Evolutionary conservation across 2,329 filamentous ascomycete species (phyloP).

Genomic region (Botryotinia convoluta): DNA sequence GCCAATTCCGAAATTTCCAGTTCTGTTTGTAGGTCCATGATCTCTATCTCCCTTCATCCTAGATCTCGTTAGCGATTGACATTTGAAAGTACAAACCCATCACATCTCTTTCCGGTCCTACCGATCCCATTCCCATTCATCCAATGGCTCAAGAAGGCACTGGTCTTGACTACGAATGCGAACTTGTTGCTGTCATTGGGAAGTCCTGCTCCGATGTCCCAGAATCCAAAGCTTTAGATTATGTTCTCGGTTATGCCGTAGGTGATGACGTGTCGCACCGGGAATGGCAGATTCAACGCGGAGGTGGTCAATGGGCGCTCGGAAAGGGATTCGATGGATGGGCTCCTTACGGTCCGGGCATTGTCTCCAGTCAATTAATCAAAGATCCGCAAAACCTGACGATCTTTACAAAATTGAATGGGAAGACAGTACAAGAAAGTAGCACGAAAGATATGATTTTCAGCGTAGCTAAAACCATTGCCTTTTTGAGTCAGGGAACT

Average conservation of each 20-base stretch:
- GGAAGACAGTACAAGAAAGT: constrained; percentile 54
- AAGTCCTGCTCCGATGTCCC: constrained; percentile 63
- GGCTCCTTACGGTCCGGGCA: constrained; percentile 71
- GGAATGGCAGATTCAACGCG: constrained; percentile 69
- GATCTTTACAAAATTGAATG: constrained; percentile 60
- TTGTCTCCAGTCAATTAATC: constrained; percentile 57
- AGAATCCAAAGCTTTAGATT: constrained; percentile 63
- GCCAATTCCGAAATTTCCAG: constrained; percentile 66
- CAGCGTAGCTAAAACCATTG: constrained; percentile 55
- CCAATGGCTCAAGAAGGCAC: constrained; percentile 60
- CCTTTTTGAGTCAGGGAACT: constrained; percentile 59
- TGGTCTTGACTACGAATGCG: constrained; percentile 78
- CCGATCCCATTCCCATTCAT: constrained; percentile 64
- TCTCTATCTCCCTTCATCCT: not conserved
- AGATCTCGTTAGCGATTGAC: not conserved
- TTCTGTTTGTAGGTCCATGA: constrained; percentile 55
- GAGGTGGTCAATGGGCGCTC: constrained; percentile 67
- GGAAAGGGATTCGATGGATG: constrained; percentile 76
- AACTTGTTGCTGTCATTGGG: constrained; percentile 72
- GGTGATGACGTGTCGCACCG: constrained; percentile 80
- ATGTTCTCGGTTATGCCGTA: constrained; percentile 71
- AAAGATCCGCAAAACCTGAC: constrained; percentile 55
- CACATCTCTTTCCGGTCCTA: constrained; percentile 63
- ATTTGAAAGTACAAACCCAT: constrained; percentile 56
- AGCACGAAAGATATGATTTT: constrained; percentile 64